phyloP scores from a whole-genome alignment of 225 moss, liverwort and hornwort species.

The Physcomitrium patens region DNA sequence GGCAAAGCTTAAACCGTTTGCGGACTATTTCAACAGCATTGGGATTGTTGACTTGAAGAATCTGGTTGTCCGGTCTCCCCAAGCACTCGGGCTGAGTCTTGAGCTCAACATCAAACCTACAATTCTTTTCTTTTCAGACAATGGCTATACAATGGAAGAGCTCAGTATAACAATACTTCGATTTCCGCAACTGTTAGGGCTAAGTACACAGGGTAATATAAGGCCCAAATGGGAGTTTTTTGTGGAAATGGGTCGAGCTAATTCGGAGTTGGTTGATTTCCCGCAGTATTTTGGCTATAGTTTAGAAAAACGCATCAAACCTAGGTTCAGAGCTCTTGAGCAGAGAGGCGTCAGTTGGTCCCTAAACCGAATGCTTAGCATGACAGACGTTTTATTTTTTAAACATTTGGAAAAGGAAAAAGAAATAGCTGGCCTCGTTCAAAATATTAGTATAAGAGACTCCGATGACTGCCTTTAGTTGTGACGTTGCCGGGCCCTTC shows the following conservation, averaged over 20 bases:
- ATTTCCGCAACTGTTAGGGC: slow-evolving; percentile 73
- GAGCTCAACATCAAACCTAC: slow-evolving; percentile 84
- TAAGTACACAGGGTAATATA: slow-evolving; percentile 66
- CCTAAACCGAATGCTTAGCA: slow-evolving; percentile 68
- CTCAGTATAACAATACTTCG: slow-evolving; percentile 54
- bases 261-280: slow-evolving; percentile 70
- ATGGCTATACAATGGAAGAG: slow-evolving; percentile 61
- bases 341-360: slow-evolving; percentile 49
- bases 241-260: slow-evolving; percentile 43
- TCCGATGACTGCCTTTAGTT: neutral
- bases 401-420: slow-evolving; percentile 44
- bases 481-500: neutral
- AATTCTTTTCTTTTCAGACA: slow-evolving; percentile 55
- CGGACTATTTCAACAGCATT: slow-evolving; percentile 57
- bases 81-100: slow-evolving; percentile 71
- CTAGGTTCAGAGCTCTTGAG: slow-evolving; percentile 49
- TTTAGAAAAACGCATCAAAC: slow-evolving; percentile 66
- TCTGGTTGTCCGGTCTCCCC: slow-evolving; percentile 64
- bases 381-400: slow-evolving; percentile 45
- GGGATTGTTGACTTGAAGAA: slow-evolving; percentile 65
- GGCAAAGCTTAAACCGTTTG: slow-evolving; percentile 68
- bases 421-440: slow-evolving; percentile 14
- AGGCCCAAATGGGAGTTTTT: slow-evolving; percentile 70
- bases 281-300: slow-evolving; percentile 85
- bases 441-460: slow-evolving; percentile 17